A percentile compares a stretch with the other conserved stretches of the same genome.
Evolutionary conservation across 345 rosid species (phyloP).

Genomic region (Acer yangbiense): DNA sequence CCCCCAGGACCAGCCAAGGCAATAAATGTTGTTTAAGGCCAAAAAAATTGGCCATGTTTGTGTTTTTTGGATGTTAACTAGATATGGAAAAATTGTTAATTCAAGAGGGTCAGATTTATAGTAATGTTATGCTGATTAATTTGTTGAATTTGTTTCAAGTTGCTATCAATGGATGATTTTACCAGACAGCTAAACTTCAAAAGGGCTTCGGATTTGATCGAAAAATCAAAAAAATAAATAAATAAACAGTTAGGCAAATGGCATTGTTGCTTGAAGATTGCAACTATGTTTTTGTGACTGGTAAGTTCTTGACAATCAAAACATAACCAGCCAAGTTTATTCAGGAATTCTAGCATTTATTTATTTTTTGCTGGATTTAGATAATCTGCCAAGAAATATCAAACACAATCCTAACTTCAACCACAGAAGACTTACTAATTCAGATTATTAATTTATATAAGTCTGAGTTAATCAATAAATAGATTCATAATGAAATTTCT

Average conservation of each 20-base stretch:
- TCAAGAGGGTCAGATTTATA: slow-evolving; percentile 18
- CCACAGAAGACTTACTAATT: background rate
- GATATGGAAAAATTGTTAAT: background rate
- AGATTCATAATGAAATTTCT: too few relatives aligned
- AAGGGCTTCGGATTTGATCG: too few relatives aligned
- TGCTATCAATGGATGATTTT: slow-evolving; percentile 12
- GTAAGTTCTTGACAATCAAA: background rate
- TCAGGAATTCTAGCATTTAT: background rate
- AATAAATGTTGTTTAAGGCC: slow-evolving; percentile 5
- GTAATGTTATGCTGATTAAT: background rate
- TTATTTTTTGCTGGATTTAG: background rate
- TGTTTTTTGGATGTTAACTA: slow-evolving; percentile 10
- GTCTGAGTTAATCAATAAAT: too few relatives aligned
- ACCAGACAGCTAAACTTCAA: slow-evolving; percentile 11
- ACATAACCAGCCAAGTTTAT: background rate
- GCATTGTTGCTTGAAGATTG: slow-evolving; percentile 13
- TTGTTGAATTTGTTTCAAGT: slow-evolving; percentile 13
- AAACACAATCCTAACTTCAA: background rate
- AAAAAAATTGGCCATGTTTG: slow-evolving; percentile 13
- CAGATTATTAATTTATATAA: background rate
- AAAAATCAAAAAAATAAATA: too few relatives aligned
- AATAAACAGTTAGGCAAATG: background rate
- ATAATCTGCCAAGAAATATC: background rate
- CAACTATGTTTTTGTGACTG: slow-evolving; percentile 2
- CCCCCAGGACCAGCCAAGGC: slow-evolving; percentile 36